Conservation (phyloP, 1,284 basidiomycete species). For the Pterulicium gracile region DNA sequence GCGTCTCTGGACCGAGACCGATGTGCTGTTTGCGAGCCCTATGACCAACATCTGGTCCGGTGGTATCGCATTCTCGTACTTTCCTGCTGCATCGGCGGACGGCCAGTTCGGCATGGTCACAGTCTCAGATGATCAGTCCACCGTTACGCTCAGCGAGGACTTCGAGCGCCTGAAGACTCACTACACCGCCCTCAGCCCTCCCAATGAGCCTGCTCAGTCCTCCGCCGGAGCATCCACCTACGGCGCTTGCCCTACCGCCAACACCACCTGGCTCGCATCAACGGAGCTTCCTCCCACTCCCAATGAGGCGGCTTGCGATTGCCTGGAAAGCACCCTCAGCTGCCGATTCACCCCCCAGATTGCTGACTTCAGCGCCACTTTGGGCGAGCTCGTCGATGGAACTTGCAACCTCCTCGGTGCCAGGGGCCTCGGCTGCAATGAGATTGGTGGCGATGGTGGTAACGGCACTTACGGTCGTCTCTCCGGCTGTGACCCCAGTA, state of each 20-base stretch:
- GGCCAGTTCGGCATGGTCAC: constrained; percentile 82
- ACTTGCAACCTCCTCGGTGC: constrained; percentile 64
- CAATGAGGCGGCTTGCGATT: constrained; percentile 68
- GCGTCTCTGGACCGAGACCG: constrained; percentile 75
- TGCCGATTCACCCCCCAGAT: constrained; percentile 64
- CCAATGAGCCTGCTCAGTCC: constrained; percentile 53
- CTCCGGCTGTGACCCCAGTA: constrained; percentile 66
- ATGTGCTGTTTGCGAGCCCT: constrained; percentile 58
- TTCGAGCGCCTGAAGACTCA: constrained; percentile 56
- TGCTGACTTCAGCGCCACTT: constrained; percentile 50
- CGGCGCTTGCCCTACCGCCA: constrained; percentile 55
- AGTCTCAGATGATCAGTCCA: constrained; percentile 48
- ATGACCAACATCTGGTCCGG: constrained; percentile 82
- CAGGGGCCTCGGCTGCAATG: constrained; percentile 48
- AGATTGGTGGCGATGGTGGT: constrained; percentile 65
- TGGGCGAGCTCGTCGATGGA: constrained; percentile 60
- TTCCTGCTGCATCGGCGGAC: constrained; percentile 54
- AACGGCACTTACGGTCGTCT: constrained; percentile 70
- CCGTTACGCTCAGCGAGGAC: constrained; percentile 57
- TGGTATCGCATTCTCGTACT: constrained; percentile 83
- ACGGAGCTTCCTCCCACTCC: constrained; percentile 76
- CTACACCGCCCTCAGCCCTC: constrained; percentile 46
- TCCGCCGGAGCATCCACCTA: constrained; percentile 43
- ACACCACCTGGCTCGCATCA: constrained; percentile 52
- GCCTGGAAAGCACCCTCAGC: constrained; percentile 55